Evolutionary conservation across 1,139 yeast species (phyloP), one percentile per base, ranked within the genome.

Genomic region (Citeromyces hawaiiensis): DNA sequence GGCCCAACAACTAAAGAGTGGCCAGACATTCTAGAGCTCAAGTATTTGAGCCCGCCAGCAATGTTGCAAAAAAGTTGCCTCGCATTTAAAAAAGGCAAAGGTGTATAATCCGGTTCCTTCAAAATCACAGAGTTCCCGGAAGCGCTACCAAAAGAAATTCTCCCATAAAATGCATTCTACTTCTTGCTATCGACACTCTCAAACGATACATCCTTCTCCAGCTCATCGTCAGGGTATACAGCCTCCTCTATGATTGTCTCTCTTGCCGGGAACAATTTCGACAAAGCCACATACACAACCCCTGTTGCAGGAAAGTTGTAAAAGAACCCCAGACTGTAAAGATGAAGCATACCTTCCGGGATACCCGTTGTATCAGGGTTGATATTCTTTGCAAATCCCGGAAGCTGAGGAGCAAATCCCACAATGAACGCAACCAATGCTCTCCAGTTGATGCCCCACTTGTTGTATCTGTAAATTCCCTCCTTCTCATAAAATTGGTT

Each of bases 391-490:
- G 37, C 43, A 9, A 60, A 46, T 14, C 63, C 64, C 1, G 63
- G 62, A 37, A 60, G 45, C 9, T 57, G 53, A 9, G 57, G 49
- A 2, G 61, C 63, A 16, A 64, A 65, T 21, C 66, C 68, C 16
- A 55, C 48, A 3, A 59, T 48, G 59, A 67, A 66, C 4, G 70
- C 62, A 8, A 59, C 42, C 40, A 59, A 47, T 4, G 70, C 70
- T 43, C 69, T 58, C 59, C 63, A 63, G 44, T 68, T 67, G 42
- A 65, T 43, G 37, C 73, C 73, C 43, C 42, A 39, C 23, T 49
- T 46, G 29, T 49, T 49, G 47, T 56, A 66, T 44, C 59, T 60
- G 46, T 63, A 67, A 39, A 58, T 62, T 37, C 69, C 68, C 27
- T 56, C 44, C 3, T 55, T 40, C 18, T 55, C 60, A 48, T 61